Percentiles rank a stretch among this genome's conserved stretches.
These are phyloP conservation scores for Ganoderma sp. DNA, from an alignment of 1,284 basidiomycete genomes.

Conservation along the genomic window DNA sequence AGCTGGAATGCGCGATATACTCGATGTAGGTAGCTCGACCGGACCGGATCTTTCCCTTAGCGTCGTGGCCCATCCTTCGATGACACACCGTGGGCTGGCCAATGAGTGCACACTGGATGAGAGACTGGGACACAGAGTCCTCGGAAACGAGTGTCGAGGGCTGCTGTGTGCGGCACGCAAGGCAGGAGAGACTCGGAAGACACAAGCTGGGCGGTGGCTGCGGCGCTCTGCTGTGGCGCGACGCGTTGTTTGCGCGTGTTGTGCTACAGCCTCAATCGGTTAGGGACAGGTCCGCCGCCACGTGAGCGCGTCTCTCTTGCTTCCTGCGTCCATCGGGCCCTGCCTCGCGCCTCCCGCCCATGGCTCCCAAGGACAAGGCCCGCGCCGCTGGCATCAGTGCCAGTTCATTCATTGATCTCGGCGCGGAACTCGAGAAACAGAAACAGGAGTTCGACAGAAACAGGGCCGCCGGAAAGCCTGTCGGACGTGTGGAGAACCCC, in stretches of 20 bases:
- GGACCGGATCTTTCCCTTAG: slow-evolving; percentile 31
- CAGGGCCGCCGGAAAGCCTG: slow-evolving; percentile 62
- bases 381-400: slow-evolving; percentile 73
- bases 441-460: slow-evolving; percentile 65
- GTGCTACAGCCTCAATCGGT: slow-evolving; percentile 15
- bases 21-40: slow-evolving; percentile 17
- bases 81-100: neutral
- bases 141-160: neutral
- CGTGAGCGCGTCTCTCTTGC: slow-evolving; percentile 21
- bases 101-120: neutral
- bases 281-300: slow-evolving; percentile 9
- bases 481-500: slow-evolving; percentile 62
- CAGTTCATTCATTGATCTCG: slow-evolving; percentile 77
- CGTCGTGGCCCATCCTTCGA: slow-evolving; percentile 10
- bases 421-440: slow-evolving; percentile 71
- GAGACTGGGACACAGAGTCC: neutral
- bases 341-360: slow-evolving; percentile 9
- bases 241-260: slow-evolving; percentile 30
- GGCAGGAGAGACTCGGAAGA: neutral
- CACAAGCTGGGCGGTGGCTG: too few species aligned
- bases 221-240: neutral
- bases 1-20: slow-evolving; percentile 31
- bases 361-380: slow-evolving; percentile 52
- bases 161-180: neutral
- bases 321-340: slow-evolving; percentile 1